Evolutionary conservation across 2,329 filamentous ascomycete species (phyloP).

Genomic region (Sarocladium brachiariae): DNA sequence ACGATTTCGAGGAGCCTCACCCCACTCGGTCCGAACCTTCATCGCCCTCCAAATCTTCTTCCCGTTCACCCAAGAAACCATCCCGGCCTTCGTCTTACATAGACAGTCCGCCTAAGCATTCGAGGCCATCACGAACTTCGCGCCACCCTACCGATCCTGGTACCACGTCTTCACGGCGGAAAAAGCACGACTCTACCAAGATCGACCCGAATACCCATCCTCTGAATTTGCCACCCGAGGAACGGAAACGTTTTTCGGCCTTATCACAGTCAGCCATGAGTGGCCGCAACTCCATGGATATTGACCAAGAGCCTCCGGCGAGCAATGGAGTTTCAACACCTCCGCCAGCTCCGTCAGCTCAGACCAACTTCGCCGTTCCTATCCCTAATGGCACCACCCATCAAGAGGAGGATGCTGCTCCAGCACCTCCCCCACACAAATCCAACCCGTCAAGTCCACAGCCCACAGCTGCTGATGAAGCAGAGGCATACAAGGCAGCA

Average conservation of each 20-base stretch:
- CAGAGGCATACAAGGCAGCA: conserved; percentile 83
- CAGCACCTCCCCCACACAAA: conserved; percentile 66
- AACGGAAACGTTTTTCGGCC: conserved; percentile 67
- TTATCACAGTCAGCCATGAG: conserved; percentile 54
- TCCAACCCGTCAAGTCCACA: conserved; percentile 54
- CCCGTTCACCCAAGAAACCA: conserved; percentile 24
- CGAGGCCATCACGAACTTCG: conserved; percentile 37
- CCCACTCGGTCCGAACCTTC: conserved; percentile 28
- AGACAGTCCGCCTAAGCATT: conserved; percentile 18
- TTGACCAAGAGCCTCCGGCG: conserved; percentile 55
- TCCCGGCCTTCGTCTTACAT: conserved; percentile 20
- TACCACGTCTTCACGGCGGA: conserved; percentile 35
- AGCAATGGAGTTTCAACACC: conserved; percentile 48
- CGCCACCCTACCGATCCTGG: conserved; percentile 43
- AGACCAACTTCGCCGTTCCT: conserved; percentile 43
- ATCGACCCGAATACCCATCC: conserved; percentile 71
- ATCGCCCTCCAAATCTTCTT: conserved; percentile 29
- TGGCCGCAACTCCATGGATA: conserved; percentile 64
- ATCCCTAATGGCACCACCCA: conserved; percentile 41
- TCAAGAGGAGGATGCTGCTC: conserved; percentile 33
- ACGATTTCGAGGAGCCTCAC: conserved; percentile 29
- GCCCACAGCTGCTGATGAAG: conserved; percentile 58
- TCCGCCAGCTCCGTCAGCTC: conserved; percentile 27
- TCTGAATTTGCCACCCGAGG: conserved; percentile 82
- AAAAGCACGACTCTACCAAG: conserved; percentile 29